Conservation (phyloP, 2,329 filamentous ascomycete species). For the Cercospora zeae-maydis region DNA sequence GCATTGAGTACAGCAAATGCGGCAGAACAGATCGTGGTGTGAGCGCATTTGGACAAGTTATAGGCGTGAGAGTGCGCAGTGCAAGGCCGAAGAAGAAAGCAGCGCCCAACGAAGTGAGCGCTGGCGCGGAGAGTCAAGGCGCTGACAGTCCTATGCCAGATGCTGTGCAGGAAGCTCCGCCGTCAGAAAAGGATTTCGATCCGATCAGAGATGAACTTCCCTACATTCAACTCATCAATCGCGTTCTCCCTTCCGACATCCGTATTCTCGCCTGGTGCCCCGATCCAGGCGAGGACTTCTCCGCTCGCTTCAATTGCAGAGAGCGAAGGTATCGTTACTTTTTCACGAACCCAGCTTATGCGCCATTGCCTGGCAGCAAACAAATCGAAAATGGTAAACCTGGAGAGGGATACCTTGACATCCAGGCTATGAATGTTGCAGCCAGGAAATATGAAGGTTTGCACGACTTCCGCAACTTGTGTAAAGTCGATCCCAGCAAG, state of each 20-base stretch:
- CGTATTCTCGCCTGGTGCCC: conserved; percentile 92
- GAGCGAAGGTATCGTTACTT: conserved; percentile 94
- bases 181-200: conserved; percentile 48
- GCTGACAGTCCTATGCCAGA: conserved; percentile 19
- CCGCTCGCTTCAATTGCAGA: conserved; percentile 86
- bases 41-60: conserved; percentile 94
- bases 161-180: conserved; percentile 16
- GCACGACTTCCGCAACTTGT: conserved; percentile 96
- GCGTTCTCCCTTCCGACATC: conserved; percentile 83
- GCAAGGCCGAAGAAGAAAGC: conserved; percentile 54
- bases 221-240: conserved; percentile 81
- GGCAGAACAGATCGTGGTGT: conserved; percentile 90
- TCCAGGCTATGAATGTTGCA: conserved; percentile 78
- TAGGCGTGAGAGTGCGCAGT: conserved; percentile 78
- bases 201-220: conserved; percentile 75
- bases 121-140: conserved; percentile 16
- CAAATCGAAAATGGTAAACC: conserved; percentile 20
- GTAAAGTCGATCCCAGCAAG: conserved; percentile 87
- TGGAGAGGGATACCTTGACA: conserved; percentile 74
- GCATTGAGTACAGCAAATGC: conserved; percentile 90
- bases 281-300: conserved; percentile 72
- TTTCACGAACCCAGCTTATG: conserved; percentile 89
- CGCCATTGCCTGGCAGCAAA: conserved; percentile 52
- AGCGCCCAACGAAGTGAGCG: conserved; percentile 8
- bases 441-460: conserved; percentile 75